Evolutionary conservation across 495 filamentous ascomycete species (phyloP).

Genomic region (Hypoxylon crocopeplum): DNA sequence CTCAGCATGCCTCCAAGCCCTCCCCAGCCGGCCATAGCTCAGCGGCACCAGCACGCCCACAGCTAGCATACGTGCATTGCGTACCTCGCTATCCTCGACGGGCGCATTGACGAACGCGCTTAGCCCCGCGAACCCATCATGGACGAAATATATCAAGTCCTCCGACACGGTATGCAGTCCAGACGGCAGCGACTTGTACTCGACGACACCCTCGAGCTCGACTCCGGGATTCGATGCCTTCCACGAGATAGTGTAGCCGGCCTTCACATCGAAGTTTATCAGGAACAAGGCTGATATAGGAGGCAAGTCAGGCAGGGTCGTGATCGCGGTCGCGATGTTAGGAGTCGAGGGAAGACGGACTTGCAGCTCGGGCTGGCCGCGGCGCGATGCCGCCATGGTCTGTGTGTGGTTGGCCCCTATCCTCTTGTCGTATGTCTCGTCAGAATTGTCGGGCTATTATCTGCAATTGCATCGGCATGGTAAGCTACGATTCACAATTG

Average conservation of each 20-base stretch:
- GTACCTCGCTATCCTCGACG: slow-evolving; percentile 73
- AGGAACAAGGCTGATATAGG: slow-evolving; percentile 84
- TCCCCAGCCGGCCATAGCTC: slow-evolving; percentile 84
- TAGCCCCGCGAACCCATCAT: slow-evolving; percentile 82
- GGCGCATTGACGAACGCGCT: slow-evolving; percentile 90
- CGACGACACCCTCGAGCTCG: slow-evolving; percentile 85
- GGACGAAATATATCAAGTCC: slow-evolving; percentile 93
- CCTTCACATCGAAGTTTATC: slow-evolving; percentile 85
- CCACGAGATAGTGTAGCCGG: slow-evolving; percentile 88
- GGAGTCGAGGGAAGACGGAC: slow-evolving; percentile 46
- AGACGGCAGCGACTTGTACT: slow-evolving; percentile 92
- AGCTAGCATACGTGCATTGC: slow-evolving; percentile 91
- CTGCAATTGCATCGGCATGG: neutral
- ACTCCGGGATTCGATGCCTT: slow-evolving; percentile 74
- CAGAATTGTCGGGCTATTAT: neutral
- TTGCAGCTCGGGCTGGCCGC: slow-evolving; percentile 58
- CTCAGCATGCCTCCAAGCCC: slow-evolving; percentile 87
- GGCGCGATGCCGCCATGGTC: slow-evolving; percentile 59
- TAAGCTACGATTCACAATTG: slow-evolving; percentile 4
- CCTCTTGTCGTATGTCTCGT: neutral
- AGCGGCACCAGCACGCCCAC: slow-evolving; percentile 88
- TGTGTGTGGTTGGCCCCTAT: neutral
- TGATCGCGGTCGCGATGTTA: slow-evolving; percentile 32
- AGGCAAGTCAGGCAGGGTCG: slow-evolving; percentile 63
- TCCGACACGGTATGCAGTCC: slow-evolving; percentile 87